Base-by-base conservation (phyloP, 495 filamentous ascomycete species). In the Xylaria sp. region DNA sequence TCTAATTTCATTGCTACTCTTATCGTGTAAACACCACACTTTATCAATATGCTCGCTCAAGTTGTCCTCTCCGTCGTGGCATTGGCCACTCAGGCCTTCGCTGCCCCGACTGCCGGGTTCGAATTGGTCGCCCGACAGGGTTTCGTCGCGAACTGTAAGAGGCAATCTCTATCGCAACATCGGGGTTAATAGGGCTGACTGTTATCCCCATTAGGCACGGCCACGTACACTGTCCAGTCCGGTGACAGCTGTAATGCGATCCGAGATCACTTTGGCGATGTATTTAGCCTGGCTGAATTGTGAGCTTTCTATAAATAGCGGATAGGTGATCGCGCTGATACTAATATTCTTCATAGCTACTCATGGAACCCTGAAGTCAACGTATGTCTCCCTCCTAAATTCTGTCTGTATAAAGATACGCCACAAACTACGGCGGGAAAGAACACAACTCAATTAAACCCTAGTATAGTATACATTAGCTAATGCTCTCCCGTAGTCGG, bases 321-420 rank as follows among this genome's bases (percentile, higher is more conserved):
- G 15, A 14, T 19, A 7, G 7, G 35, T 64, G 61, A 33, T 26
- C 26, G 41, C 3, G 29, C 29, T 19, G 14, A 31, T 68, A 29
- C 37, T 68, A 43, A 68, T 31, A 40, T 7, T 15, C 3, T 6
- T 6, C 0, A 15, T 61, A 77, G 76, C 68, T 77, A 77, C 64
- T n/a, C 69, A 3, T 76, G 74, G 76, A 78, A 78, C 71, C 76
- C 76, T 8, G 46, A 76, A 57, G 74, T 78, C 17, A 48, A 67
- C 50, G 33, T 41, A 57, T 33, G 46, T 68, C 26, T 48, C 43
- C 55, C 66, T 26, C 24, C 2, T 11, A 44, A 46, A 40, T 41
- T 26, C 44, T 19, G 3, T 26, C 9, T 17, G 12, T 8, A 1
- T 26, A 2, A 19, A 43, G 0, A 31, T 43, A 8, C 5, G 43